Evolutionary conservation across 2,329 filamentous ascomycete species (phyloP), one percentile per base, ranked within the genome.

Genomic region (Ceratocystis cubensis): DNA sequence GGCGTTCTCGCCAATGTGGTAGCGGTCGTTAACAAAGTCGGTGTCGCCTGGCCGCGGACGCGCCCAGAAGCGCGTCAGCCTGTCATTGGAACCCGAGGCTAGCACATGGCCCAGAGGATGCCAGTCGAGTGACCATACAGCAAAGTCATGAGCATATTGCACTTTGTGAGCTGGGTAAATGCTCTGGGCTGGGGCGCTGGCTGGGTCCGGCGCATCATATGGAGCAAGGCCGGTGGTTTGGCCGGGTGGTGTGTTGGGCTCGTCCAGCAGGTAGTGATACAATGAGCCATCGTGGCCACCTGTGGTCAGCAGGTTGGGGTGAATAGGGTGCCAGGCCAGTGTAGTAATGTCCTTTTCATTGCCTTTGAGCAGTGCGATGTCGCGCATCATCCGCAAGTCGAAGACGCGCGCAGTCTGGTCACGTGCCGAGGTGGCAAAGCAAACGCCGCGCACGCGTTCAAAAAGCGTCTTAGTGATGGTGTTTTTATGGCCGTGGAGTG

Each of bases 51-150:
- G 94, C 61, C 94, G 82, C 17, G 91, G 85, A 53, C 94, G 87
- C 2, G 92, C 91, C 94, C 94, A 99, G 78, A 99, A 99, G 61
- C 94, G 87, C 1, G 94, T 97, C 69, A 96, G 92, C 50, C 94
- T 88, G 75, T 99, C 94, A 75, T 99, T 97, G 10, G 92, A 96
- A 13, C 94, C 94, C 1, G 93, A 96, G 0, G 92, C 92, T 6
- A 99, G 83, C 69, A 99, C 93, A 73, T 99, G 94, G 33, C 94
- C 94, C 0, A 97, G 81, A 0, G 94, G 94, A 74, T 99, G 94
- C 92, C 94, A 99, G 78, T 96, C 92, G 63, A 99, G 82, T 20
- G 92, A 96, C 94, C 94, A 99, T 70, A 99, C 94, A 20, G 91
- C 91, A 74, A 92, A 95, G 71, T 96, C 89, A 75, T 99, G 94